Conservation (phyloP, 2,329 filamentous ascomycete genomes). For the Huntiella decipiens region DNA sequence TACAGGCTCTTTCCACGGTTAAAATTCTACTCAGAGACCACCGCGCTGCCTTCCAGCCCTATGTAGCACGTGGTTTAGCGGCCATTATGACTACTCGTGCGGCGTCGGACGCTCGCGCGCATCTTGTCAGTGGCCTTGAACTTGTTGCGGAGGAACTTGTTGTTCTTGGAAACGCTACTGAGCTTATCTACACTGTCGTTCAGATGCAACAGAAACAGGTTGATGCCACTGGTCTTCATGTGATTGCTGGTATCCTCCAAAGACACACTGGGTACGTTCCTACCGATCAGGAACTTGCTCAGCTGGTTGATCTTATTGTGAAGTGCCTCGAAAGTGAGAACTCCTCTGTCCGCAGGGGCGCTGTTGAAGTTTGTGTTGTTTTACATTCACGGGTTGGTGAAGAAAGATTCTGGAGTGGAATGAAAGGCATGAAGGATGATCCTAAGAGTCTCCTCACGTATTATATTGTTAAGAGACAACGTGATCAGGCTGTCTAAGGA, state of each 20-base stretch:
- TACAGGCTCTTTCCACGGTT: conserved; percentile 55
- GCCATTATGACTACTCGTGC: conserved; percentile 46
- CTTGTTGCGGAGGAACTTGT: conserved; percentile 55
- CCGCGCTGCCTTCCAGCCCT: conserved; percentile 44
- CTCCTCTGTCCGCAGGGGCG: conserved; percentile 50
- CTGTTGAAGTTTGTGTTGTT: conserved; percentile 61
- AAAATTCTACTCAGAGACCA: conserved; percentile 52
- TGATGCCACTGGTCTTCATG: conserved; percentile 39
- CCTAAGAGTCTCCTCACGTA: conserved; percentile 63
- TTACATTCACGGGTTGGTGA: conserved; percentile 46
- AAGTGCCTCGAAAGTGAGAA: conserved; percentile 40
- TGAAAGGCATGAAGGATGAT: conserved; percentile 48
- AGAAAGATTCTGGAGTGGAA: conserved; percentile 44
- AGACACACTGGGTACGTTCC: conserved; percentile 27
- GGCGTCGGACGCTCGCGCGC: conserved; percentile 46
- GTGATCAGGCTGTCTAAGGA: conserved; percentile 22
- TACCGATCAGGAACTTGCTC: conserved; percentile 30
- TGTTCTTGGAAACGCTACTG: conserved; percentile 40
- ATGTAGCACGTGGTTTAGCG: conserved; percentile 48
- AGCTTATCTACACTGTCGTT: conserved; percentile 37
- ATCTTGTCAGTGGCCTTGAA: conserved; percentile 58
- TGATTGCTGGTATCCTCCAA: conserved; percentile 41
- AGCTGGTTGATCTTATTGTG: conserved; percentile 31
- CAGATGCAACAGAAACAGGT: conserved; percentile 26
- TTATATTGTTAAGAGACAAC: conserved; percentile 55